Percentiles rank a stretch among this genome's conserved stretches.
Evolutionary conservation across 768 basidiomycete species (phyloP).

Genomic region (Pulveroboletus sp.): DNA sequence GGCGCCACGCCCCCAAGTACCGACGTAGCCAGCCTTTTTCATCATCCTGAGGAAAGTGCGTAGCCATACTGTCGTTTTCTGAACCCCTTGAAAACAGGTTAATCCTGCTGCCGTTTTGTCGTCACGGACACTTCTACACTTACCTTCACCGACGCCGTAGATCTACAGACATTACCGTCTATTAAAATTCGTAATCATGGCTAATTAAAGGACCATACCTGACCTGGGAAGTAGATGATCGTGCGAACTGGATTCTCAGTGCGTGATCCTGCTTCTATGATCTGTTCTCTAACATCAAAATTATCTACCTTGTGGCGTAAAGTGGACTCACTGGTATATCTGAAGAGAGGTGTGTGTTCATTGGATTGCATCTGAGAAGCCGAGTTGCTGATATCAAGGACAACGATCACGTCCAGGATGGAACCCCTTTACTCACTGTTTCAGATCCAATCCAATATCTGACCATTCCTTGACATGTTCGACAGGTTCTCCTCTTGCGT

Average conservation of each 20-base stretch:
- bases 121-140: not conserved
- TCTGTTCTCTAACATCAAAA: constrained; percentile 15
- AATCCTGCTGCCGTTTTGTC: not conserved
- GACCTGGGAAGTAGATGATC: constrained; percentile 39
- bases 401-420: not conserved
- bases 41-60: constrained; percentile 36
- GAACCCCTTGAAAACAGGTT: constrained; percentile 24
- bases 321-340: constrained; percentile 27
- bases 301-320: not conserved
- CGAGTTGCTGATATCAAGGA: not conserved
- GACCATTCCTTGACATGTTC: constrained; percentile 33
- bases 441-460: constrained; percentile 37
- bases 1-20: constrained; percentile 43
- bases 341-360: constrained; percentile 32
- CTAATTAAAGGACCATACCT: constrained; percentile 15
- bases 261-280: constrained; percentile 40
- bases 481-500: constrained; percentile 37
- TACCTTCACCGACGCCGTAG: constrained; percentile 42
- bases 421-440: constrained; percentile 18
- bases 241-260: constrained; percentile 42
- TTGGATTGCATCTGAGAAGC: constrained; percentile 23
- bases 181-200: not conserved
- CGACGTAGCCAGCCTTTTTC: constrained; percentile 32
- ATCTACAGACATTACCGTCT: constrained; percentile 27
- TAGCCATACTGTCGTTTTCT: constrained; percentile 37